These are phyloP conservation scores for Phytophthora cactorum DNA, from an alignment of 352 stramenopile species.

Conservation along the genomic window DNA sequence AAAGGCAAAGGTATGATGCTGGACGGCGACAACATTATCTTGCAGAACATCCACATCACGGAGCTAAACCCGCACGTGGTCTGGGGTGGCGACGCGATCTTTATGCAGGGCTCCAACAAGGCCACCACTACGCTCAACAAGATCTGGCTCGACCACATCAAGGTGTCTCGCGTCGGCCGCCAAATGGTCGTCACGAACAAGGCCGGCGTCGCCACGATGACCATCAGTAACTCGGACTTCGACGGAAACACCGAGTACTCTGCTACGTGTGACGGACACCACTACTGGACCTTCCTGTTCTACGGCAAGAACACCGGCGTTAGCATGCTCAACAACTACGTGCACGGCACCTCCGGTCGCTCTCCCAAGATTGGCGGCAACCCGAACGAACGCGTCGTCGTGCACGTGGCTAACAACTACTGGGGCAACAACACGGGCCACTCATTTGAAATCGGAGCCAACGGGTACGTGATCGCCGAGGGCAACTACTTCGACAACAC, in stretches of 20 bases:
- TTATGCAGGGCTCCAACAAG: slow-evolving; percentile 38
- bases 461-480: slow-evolving; percentile 25
- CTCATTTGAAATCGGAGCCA: background rate
- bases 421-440: slow-evolving; percentile 39
- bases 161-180: slow-evolving; percentile 33
- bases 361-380: slow-evolving; percentile 38
- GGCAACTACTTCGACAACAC: slow-evolving; percentile 52
- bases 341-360: slow-evolving; percentile 40
- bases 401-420: background rate
- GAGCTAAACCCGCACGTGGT: slow-evolving; percentile 48
- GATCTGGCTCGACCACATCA: slow-evolving; percentile 53
- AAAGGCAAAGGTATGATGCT: slow-evolving; percentile 39
- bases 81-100: slow-evolving; percentile 46
- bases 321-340: slow-evolving; percentile 47
- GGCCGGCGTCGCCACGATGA: slow-evolving; percentile 40
- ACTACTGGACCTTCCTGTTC: slow-evolving; percentile 61
- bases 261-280: slow-evolving; percentile 48
- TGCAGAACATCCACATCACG: slow-evolving; percentile 51
- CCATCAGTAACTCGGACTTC: slow-evolving; percentile 48
- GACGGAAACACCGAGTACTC: slow-evolving; percentile 38
- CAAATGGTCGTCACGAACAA: slow-evolving; percentile 51
- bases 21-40: slow-evolving; percentile 38
- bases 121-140: slow-evolving; percentile 1
- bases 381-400: slow-evolving; percentile 4
- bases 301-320: slow-evolving; percentile 45